Percentiles rank a stretch among this genome's conserved stretches.
Evolutionary conservation across 2,329 filamentous ascomycete species (phyloP).

Genomic region (Chaetomiaceae sp.): DNA sequence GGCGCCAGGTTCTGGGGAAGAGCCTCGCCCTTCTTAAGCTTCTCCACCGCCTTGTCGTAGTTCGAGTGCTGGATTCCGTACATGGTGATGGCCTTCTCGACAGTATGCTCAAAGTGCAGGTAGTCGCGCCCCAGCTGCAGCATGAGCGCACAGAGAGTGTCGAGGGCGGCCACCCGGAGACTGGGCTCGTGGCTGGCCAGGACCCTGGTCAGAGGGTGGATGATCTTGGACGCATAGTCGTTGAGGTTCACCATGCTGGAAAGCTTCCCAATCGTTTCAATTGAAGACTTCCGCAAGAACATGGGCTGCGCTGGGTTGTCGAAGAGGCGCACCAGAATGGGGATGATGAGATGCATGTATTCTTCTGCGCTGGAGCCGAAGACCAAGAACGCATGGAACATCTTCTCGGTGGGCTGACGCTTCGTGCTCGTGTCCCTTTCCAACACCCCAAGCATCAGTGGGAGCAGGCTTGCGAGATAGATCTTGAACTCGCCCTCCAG

Average conservation of each 20-base stretch:
- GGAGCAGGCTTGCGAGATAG: constrained; percentile 82
- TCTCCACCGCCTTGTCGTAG: constrained; percentile 87
- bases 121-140: constrained; percentile 96
- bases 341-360: constrained; percentile 98
- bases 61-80: constrained; percentile 85
- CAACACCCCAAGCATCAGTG: constrained; percentile 88
- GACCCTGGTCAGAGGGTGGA: constrained; percentile 85
- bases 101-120: constrained; percentile 85
- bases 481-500: constrained; percentile 98
- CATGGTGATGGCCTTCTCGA: constrained; percentile 78
- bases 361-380: constrained; percentile 95
- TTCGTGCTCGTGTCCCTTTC: constrained; percentile 77
- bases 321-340: constrained; percentile 89
- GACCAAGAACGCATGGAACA: constrained; percentile 90
- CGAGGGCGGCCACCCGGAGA: constrained; percentile 76
- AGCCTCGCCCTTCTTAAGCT: constrained; percentile 89
- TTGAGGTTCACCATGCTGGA: constrained; percentile 96
- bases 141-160: constrained; percentile 91
- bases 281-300: constrained; percentile 78
- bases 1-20: constrained; percentile 93
- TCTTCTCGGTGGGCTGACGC: constrained; percentile 78
- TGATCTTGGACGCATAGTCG: constrained; percentile 93
- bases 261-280: constrained; percentile 90
- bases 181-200: constrained; percentile 67
- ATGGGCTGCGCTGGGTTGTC: constrained; percentile 80